A percentile compares a stretch with the other conserved stretches of the same genome.
Evolutionary conservation across 345 rosid species (phyloP).

Genomic region (sweet orange (Citrus sinensis)): DVS_A1.0 CM039162.1:29923501-29924000

Average conservation of each 20-base stretch:
- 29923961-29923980: background rate
- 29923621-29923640: background rate
- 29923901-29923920: background rate
- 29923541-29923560: conserved; percentile 86
- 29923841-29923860: conserved; percentile 8
- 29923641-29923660: background rate
- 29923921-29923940: background rate
- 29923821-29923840: conserved; percentile 72
- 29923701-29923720: conserved; percentile 4
- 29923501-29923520: conserved; percentile 81
- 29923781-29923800: conserved; percentile 61
- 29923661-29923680: too few species aligned
- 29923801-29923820: conserved; percentile 87
- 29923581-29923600: conserved; percentile 92
- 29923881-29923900: background rate
- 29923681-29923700: background rate
- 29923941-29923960: background rate
- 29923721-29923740: conserved; percentile 51
- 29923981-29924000: background rate
- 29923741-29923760: conserved; percentile 95
- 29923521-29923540: conserved; percentile 84
- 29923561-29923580: conserved; percentile 86
- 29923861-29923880: background rate
- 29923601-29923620: conserved; percentile 4
- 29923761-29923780: conserved; percentile 72